A percentile compares a stretch with the other conserved stretches of the same genome.
phyloP scores from a whole-genome alignment of 306 rosid species.

The Canavalia gladiata region DNA sequence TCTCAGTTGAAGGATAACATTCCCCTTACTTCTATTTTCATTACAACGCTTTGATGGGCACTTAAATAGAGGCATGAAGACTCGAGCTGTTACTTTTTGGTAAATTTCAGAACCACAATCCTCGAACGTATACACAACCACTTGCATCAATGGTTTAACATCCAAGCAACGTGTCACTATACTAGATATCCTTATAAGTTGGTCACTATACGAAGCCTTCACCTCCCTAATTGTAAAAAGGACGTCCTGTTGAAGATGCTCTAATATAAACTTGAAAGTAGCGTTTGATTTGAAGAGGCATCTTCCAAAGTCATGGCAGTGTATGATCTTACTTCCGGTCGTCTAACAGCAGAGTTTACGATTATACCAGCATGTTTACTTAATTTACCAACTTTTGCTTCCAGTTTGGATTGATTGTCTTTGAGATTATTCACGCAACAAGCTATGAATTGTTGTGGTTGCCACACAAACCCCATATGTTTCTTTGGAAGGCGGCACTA shows the following conservation, averaged over 20 bases:
- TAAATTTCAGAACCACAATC: slow-evolving; percentile 99
- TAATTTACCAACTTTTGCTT: no score
- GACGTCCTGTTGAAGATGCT: slow-evolving; percentile 88
- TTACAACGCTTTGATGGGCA: slow-evolving; percentile 91
- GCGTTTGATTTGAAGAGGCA: slow-evolving; percentile 95
- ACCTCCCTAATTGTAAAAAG: slow-evolving; percentile 97
- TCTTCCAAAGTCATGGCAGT: slow-evolving; percentile 79
- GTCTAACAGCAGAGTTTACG: no score
- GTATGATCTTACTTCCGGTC: no score
- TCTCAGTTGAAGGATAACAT: slow-evolving; percentile 89
- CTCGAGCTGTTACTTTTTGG: slow-evolving; percentile 98
- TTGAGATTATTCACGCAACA: no score
- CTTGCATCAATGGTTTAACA: slow-evolving; percentile 97
- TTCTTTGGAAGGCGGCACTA: no score
- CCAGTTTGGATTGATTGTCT: no score
- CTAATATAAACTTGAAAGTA: slow-evolving; percentile 89
- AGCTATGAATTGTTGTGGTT: no score
- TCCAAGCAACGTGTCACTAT: slow-evolving; percentile 95
- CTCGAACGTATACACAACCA: slow-evolving; percentile 97
- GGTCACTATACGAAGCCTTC: slow-evolving; percentile 92
- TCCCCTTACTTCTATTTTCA: slow-evolving; percentile 75
- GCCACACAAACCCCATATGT: no score
- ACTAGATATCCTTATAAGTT: slow-evolving; percentile 92
- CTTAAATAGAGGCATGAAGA: slow-evolving; percentile 91
- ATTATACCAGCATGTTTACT: no score